These are phyloP conservation scores for Zopfia rhizophila DNA, from an alignment of 2,329 filamentous ascomycete genomes.

Conservation along the genomic window DNA sequence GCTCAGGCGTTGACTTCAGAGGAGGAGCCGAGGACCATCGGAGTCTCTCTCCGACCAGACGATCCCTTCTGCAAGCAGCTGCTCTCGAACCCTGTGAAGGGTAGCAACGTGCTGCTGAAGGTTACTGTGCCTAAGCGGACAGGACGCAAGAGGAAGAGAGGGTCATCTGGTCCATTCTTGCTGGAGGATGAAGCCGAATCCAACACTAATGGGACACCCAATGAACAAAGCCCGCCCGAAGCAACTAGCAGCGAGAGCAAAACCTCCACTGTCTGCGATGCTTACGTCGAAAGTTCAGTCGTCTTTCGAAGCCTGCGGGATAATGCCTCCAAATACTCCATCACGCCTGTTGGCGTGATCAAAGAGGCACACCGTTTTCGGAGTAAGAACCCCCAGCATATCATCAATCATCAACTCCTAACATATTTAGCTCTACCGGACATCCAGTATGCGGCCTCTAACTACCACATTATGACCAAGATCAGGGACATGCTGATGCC, in stretches of 20 bases:
- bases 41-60: conserved; percentile 81
- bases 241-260: conserved; percentile 1
- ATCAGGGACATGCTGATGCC: conserved; percentile 77
- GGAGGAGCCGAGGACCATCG: conserved; percentile 63
- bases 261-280: neutral
- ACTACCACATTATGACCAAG: conserved; percentile 74
- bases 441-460: conserved; percentile 80
- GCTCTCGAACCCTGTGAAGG: conserved; percentile 77
- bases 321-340: conserved; percentile 72
- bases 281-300: conserved; percentile 41
- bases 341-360: conserved; percentile 77
- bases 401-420: conserved; percentile 17
- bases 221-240: neutral
- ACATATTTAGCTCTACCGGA: conserved; percentile 73
- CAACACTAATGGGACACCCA: conserved; percentile 6
- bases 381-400: conserved; percentile 55
- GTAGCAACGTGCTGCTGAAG: conserved; percentile 87
- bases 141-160: conserved; percentile 84
- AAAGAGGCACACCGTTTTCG: conserved; percentile 88
- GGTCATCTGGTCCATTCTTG: conserved; percentile 71
- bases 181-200: conserved; percentile 43
- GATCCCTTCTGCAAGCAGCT: conserved; percentile 83
- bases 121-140: conserved; percentile 88
- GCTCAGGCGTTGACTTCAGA: conserved; percentile 57
- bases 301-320: conserved; percentile 75